Conservation (phyloP, 176 grass and related monocot genomes). For the Cocos nucifera region DNA sequence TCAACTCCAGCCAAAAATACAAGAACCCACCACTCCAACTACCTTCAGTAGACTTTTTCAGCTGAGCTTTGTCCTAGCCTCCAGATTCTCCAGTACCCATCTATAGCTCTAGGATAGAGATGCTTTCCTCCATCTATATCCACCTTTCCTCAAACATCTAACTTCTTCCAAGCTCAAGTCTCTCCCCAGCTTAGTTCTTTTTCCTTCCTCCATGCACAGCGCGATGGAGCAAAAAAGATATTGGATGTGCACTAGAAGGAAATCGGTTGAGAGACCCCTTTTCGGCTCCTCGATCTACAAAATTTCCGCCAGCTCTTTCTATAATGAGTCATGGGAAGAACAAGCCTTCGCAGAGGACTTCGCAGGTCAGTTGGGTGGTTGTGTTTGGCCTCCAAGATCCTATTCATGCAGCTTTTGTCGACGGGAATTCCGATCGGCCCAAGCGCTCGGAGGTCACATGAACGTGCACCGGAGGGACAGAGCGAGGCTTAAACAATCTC, state of each 20-base stretch:
- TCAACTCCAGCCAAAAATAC: too few species aligned
- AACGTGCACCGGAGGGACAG: constrained; percentile 88
- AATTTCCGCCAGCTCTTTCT: not conserved
- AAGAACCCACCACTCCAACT: too few species aligned
- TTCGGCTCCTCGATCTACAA: constrained; percentile 1
- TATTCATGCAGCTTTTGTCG: constrained; percentile 85
- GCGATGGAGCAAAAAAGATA: constrained; percentile 41
- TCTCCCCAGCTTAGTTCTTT: not conserved
- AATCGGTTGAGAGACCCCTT: constrained; percentile 10
- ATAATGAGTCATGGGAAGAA: constrained; percentile 67
- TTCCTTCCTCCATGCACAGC: too few species aligned
- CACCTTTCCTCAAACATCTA: not conserved
- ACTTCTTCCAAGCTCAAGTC: not conserved
- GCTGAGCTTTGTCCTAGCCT: too few species aligned
- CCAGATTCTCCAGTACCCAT: constrained; percentile 13
- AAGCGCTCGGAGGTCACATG: constrained; percentile 97
- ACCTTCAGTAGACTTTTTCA: too few species aligned
- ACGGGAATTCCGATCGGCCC: constrained; percentile 83
- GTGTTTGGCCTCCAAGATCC: constrained; percentile 82
- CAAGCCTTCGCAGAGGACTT: constrained; percentile 70
- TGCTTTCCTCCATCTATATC: not conserved
- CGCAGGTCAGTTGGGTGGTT: constrained; percentile 40
- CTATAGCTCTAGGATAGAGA: constrained; percentile 15
- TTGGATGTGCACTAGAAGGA: constrained; percentile 40
- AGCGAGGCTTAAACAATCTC: constrained; percentile 42